Evolutionary conservation across 2,329 filamentous ascomycete species (phyloP), one percentile per base, ranked within the genome.

Genomic region (Fusarium euwallaceae): DNA sequence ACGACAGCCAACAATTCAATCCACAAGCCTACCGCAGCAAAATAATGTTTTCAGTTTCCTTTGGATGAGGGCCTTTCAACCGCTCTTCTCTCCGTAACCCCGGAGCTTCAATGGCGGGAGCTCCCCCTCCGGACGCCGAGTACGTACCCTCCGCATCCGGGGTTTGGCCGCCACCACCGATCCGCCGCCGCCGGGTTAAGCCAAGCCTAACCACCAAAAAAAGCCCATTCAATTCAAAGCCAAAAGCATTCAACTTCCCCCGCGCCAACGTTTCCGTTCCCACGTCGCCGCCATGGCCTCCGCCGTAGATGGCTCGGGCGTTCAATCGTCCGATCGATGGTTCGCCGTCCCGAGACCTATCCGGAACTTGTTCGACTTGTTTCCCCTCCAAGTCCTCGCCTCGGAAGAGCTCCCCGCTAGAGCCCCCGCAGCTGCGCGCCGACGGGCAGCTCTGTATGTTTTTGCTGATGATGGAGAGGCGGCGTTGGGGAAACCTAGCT

Each of bases 321-420:
- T 56, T 51, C 77, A 75, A 55, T 72, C 24, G 16, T 6, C 72
- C 37, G 72, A 60, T 62, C 76, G 80, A 71, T 87, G 83, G 85
- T 88, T 92, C 82, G 83, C 87, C 53, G 88, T 95, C 65, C 96
- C 97, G 9, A 84, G 88, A 12, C 93, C 94, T 20, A 87, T 98
- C 76, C 95, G 94, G 82, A 89, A 88, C 61, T 88, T 98, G 69
- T 99, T 98, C 86, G 92, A 96, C 82, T 86, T 84, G 70, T 97
- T 98, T 78, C 97, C 97, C 29, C 88, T 98, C 61, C 82, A 88
- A 68, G 93, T 92, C 41, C 95, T 97, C 83, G 88, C 91, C 32
- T 84, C 92, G 64, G 96, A 97, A 81, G 88, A 91, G 60, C 90
- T 97, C 9, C 95, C 95, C 37, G 86, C 88, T 63, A 88, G 92